Conservation (phyloP, 208 protist species). For the Crithidia mellificae region DNA sequence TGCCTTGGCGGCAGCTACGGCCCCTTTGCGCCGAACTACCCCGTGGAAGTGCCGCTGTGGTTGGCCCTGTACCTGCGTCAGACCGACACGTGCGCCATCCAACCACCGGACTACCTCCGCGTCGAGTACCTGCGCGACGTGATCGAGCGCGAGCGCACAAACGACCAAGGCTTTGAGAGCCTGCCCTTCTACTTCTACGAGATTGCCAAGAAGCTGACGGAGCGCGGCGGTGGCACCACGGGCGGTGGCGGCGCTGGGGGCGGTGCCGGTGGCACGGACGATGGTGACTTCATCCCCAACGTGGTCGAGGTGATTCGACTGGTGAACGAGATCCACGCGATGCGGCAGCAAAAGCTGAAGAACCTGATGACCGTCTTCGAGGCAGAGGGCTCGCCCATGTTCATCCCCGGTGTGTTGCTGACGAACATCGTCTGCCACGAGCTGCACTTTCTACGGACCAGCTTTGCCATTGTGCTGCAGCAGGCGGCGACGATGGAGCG, state of each 20-base stretch:
- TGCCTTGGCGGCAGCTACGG: slow-evolving; percentile 69
- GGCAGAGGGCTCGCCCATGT: slow-evolving; percentile 67
- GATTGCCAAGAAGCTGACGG: slow-evolving; percentile 54
- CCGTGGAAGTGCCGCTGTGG: slow-evolving; percentile 82
- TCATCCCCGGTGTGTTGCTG: slow-evolving; percentile 85
- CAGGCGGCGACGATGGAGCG: slow-evolving; percentile 73
- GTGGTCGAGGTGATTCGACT: slow-evolving; percentile 75
- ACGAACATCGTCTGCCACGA: slow-evolving; percentile 85
- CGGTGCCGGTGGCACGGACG: slow-evolving; percentile 20
- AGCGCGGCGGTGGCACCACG: slow-evolving; percentile 34
- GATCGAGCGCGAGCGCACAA: slow-evolving; percentile 61
- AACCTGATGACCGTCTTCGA: slow-evolving; percentile 84
- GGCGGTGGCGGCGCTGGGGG: not conserved
- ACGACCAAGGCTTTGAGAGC: slow-evolving; percentile 72
- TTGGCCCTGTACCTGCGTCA: slow-evolving; percentile 82
- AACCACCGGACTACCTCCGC: slow-evolving; percentile 58
- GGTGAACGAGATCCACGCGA: slow-evolving; percentile 68
- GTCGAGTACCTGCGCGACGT: slow-evolving; percentile 57
- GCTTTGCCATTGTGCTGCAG: slow-evolving; percentile 74
- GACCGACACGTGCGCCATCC: slow-evolving; percentile 80
- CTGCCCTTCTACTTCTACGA: slow-evolving; percentile 91
- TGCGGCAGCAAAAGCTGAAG: slow-evolving; percentile 79
- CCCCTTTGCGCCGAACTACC: slow-evolving; percentile 80
- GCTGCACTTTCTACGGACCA: slow-evolving; percentile 73
- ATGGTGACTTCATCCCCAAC: slow-evolving; percentile 55